Evolutionary conservation across 768 basidiomycete species (phyloP), one percentile per base, ranked within the genome.

Genomic region (Cytidiella melzeri): DNA sequence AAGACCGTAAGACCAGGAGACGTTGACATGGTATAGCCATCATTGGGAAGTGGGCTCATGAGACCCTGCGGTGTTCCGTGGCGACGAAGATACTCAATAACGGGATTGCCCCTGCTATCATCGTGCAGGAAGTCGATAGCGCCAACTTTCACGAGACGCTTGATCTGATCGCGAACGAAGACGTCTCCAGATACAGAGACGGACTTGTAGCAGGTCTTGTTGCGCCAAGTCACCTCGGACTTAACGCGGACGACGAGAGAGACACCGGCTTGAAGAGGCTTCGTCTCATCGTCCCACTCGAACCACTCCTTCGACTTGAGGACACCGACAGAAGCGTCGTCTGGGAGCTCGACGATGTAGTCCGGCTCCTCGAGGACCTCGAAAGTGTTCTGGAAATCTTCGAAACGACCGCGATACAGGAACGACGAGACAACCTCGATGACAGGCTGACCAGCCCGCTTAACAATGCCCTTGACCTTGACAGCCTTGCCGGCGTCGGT

Each of bases 241-340:
- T 83, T 81, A 54, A 87, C 74, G 54, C 88, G 87, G 90, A 98
- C 96, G 55, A 92, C 81, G 43, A 99, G 82, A 1, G 80, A 78
- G 28, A 85, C 85, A 20, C 94, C 93, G 6, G 86, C 78, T 38
- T 79, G 70, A 43, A 94, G 81, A 21, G 92, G 86, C 48, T 77
- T 76, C 5, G 80, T 72, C 39, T 89, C 82, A 60, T 95, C 85
- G 45, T 87, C 84, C 95, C 94, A 98, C 43, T 85, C 83, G 69
- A 98, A 93, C 96, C 96, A 99, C 63, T 95, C 89, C 73, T 99
- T 99, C 41, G 90, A 91, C 63, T 87, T 82, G 5, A 99, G 73
- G 15, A 98, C 91, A 37, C 92, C 94, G 55, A 97, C 84, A 26
- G 77, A 79, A 2, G 92, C 87, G 55, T 92, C 85, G 4, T 76